phyloP scores from a whole-genome alignment of 2,329 filamentous ascomycete genomes.

The Nannizziopsis barbatae region DNA sequence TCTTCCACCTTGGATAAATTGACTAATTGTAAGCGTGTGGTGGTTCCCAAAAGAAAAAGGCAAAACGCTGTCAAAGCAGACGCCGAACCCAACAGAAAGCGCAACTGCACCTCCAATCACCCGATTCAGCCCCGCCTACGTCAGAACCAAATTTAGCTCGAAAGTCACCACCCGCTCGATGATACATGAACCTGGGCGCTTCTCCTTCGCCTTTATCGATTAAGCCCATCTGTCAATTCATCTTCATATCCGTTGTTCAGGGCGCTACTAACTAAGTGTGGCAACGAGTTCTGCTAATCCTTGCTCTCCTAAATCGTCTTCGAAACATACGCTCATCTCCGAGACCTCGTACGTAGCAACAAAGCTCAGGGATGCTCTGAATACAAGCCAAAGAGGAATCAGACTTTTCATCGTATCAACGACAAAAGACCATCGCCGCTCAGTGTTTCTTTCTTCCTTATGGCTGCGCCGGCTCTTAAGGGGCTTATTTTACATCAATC shows the following conservation, averaged over 20 bases:
- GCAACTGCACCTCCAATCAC: neutral
- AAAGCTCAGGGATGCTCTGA: constrained; percentile 3
- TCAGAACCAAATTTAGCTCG: constrained; percentile 12
- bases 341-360: neutral
- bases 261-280: neutral
- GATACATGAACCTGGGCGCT: neutral
- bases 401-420: neutral
- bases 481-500: neutral
- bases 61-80: no score
- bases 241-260: neutral
- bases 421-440: constrained; percentile 15
- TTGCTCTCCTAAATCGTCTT: no score
- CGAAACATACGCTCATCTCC: no score
- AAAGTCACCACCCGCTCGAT: constrained; percentile 1
- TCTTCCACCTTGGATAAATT: neutral
- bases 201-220: neutral
- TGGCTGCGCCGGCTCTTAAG: constrained; percentile 25
- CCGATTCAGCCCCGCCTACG: constrained; percentile 12
- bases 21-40: neutral
- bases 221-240: no score
- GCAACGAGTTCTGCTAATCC: no score
- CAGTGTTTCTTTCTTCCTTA: constrained; percentile 25
- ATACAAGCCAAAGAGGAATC: neutral
- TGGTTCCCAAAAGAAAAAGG: no score
- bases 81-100: neutral